Base-by-base conservation (phyloP, 176 grass and related monocot genomes). In the Oryza glumipatula region DNA sequence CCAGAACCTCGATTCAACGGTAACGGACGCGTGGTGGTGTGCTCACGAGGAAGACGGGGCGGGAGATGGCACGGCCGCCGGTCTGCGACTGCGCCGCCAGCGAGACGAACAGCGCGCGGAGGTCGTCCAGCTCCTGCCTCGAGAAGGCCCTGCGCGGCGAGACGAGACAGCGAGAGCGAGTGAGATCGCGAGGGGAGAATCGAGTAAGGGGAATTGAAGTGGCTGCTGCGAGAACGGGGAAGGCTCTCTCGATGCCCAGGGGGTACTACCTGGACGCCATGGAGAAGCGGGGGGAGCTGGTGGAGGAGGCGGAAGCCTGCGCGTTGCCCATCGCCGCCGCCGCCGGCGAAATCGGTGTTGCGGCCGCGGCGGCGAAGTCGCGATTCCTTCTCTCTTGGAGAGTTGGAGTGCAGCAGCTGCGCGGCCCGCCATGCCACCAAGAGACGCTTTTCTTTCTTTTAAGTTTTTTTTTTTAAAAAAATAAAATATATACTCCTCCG, bases 81-180 rank as follows among this genome's bases (percentile, higher is more conserved):
- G 76, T 90, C 61, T 88, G 84, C 23, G 93, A 98, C 80, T 90
- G 91, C 30, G 82, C 85, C 0, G 93, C 80, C 32, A 98, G 89
- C 13, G 96, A 95, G 80, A 60, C 28, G 74, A 98, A 95, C 11
- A 90, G 77, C 30, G 70, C 87, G 67, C 87, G 87, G 72, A 95
- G 88, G 77, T 74, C 85, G 70, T 94, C 93, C 73, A 98, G 68
- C 82, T 93, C 93, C 88, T 98, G 93, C 68, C 90, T 89, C 21
- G 96, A 82, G 79, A 98, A 98, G 65, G 96, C 89, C 91, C 96
- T 98, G 35, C 4, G 5, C 35, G 35, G 5, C 35, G 35, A 36
- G 35, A 36, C 33, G 28, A 30, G 28, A 30, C 33, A 35, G 33
- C 33, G 33, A 35, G 33, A 35, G 71, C 48, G 23, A 5, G 67